Evolutionary conservation across 2,329 filamentous ascomycete species (phyloP).

Genomic region (Trichoderma semiorbis): DNA sequence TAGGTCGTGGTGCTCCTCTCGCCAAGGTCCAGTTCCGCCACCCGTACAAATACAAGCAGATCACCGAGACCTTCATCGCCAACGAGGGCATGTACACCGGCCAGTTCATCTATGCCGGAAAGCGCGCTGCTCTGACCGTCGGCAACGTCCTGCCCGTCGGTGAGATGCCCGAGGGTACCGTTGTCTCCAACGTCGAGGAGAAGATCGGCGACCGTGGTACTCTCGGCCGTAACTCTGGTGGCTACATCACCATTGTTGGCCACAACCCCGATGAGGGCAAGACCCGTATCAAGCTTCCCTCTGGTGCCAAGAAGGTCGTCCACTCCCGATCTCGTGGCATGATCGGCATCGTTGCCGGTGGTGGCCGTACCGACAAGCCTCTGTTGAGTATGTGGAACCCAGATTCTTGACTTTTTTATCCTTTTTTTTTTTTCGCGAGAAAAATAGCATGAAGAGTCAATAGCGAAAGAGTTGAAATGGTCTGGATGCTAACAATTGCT

Average conservation of each 20-base stretch:
- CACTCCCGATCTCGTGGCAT: slow-evolving; percentile 90
- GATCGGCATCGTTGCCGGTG: slow-evolving; percentile 99
- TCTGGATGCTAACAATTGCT: slow-evolving; percentile 37
- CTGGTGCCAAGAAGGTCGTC: slow-evolving; percentile 98
- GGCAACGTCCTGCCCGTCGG: slow-evolving; percentile 95
- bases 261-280: slow-evolving; percentile 99
- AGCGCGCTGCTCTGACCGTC: slow-evolving; percentile 95
- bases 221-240: slow-evolving; percentile 94
- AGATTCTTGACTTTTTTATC: not conserved
- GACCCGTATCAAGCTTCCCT: slow-evolving; percentile 99
- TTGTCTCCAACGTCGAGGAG: slow-evolving; percentile 99
- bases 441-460: not conserved
- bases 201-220: slow-evolving; percentile 95
- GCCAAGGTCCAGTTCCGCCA: slow-evolving; percentile 96
- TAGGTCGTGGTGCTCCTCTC: slow-evolving; percentile 85
- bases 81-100: slow-evolving; percentile 99
- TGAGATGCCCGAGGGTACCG: slow-evolving; percentile 97
- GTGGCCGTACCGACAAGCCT: slow-evolving; percentile 99
- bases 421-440: not conserved
- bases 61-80: slow-evolving; percentile 99
- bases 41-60: slow-evolving; percentile 96
- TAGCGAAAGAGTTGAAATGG: not conserved
- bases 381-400: slow-evolving; percentile 69
- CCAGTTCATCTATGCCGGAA: slow-evolving; percentile 99
- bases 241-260: slow-evolving; percentile 97